Percentiles rank a stretch among this genome's conserved stretches.
These are phyloP conservation scores for Xylariaceae sp. DNA, from an alignment of 2,329 filamentous ascomycete species.

Conservation along the genomic window DNA sequence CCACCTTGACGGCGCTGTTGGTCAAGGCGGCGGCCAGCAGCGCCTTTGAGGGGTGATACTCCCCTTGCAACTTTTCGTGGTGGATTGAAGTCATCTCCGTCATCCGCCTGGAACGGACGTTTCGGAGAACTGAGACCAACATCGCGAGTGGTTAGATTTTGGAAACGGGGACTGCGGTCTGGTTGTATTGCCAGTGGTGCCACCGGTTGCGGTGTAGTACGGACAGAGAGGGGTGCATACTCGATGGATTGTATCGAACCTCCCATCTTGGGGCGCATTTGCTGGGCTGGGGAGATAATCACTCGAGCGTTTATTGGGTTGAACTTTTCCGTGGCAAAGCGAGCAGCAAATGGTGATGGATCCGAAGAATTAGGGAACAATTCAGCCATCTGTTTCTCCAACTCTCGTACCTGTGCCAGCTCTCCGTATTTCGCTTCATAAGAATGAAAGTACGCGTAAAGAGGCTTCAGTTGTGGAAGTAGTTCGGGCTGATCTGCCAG, in stretches of 20 bases:
- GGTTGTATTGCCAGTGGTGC: slow-evolving; percentile 34
- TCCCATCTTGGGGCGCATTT: slow-evolving; percentile 65
- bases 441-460: slow-evolving; percentile 90
- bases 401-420: slow-evolving; percentile 80
- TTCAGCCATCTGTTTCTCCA: slow-evolving; percentile 89
- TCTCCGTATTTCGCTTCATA: slow-evolving; percentile 95
- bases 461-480: slow-evolving; percentile 70
- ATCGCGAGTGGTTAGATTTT: slow-evolving; percentile 40
- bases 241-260: slow-evolving; percentile 53
- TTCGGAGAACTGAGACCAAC: slow-evolving; percentile 49
- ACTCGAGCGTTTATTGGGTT: slow-evolving; percentile 78
- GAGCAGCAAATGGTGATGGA: slow-evolving; percentile 68
- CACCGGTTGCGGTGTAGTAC: slow-evolving; percentile 42
- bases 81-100: slow-evolving; percentile 68
- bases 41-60: slow-evolving; percentile 90
- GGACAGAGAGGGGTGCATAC: slow-evolving; percentile 39
- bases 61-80: slow-evolving; percentile 84
- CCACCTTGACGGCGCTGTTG: slow-evolving; percentile 60
- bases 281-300: slow-evolving; percentile 75
- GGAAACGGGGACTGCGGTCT: slow-evolving; percentile 44
- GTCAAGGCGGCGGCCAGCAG: slow-evolving; percentile 78
- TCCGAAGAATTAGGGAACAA: slow-evolving; percentile 86
- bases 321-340: slow-evolving; percentile 70
- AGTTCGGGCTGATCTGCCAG: slow-evolving; percentile 73
- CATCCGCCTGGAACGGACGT: slow-evolving; percentile 61